These are phyloP conservation scores for Rhodotorula sphaerocarpa DNA, from an alignment of 768 basidiomycete species.

Conservation along the genomic window DNA sequence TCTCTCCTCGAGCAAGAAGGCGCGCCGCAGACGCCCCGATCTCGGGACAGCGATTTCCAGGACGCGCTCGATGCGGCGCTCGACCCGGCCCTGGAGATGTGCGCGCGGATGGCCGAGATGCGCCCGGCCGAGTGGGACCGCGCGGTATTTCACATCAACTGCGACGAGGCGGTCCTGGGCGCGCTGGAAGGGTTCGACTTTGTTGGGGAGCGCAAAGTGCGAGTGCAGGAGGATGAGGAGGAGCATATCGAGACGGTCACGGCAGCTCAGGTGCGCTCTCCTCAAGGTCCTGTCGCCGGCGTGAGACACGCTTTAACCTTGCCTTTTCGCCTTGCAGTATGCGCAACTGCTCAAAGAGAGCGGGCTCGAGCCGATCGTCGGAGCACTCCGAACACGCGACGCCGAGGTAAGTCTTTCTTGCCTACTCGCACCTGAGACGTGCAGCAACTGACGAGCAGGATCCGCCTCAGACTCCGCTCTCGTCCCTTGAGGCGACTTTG, in stretches of 20 bases:
- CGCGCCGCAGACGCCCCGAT: conserved; percentile 17
- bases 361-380: conserved; percentile 46
- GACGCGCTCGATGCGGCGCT: conserved; percentile 73
- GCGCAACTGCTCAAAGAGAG: conserved; percentile 37
- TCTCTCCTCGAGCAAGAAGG: conserved; percentile 65
- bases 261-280: conserved; percentile 67
- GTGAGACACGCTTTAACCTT: no score
- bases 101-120: conserved; percentile 56
- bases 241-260: conserved; percentile 58
- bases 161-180: conserved; percentile 64
- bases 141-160: conserved; percentile 76
- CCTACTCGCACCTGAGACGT: no score
- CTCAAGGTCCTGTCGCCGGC: no score
- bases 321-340: neutral
- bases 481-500: conserved; percentile 61
- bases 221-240: conserved; percentile 58
- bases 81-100: conserved; percentile 74
- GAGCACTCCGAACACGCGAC: conserved; percentile 43
- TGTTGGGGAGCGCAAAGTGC: conserved; percentile 54
- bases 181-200: conserved; percentile 53
- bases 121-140: conserved; percentile 62
- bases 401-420: conserved; percentile 41
- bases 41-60: conserved; percentile 52
- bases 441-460: no score
- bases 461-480: conserved; percentile 58